Conservation (phyloP, 768 basidiomycete genomes). For the Trametopsis cervina region DNA sequence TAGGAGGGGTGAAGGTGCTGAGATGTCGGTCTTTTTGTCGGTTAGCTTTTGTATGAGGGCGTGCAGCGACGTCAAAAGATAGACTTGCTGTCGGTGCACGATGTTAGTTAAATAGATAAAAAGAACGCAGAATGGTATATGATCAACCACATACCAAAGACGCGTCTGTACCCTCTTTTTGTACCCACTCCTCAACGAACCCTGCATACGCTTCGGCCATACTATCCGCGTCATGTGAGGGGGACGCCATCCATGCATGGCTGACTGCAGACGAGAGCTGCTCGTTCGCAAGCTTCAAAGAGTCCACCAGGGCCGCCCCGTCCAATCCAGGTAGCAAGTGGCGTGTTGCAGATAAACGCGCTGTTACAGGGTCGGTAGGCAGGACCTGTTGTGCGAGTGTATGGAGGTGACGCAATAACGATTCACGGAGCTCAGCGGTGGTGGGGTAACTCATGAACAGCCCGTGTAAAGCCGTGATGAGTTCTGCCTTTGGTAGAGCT, state of each 20-base stretch:
- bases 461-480: constrained; percentile 35
- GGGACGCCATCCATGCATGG: neutral
- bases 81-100: constrained; percentile 17
- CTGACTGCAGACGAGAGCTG: constrained; percentile 35
- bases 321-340: constrained; percentile 26
- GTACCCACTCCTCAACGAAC: constrained; percentile 44
- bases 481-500: constrained; percentile 35
- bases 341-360: constrained; percentile 34
- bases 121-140: neutral
- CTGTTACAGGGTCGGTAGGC: constrained; percentile 31
- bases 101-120: neutral
- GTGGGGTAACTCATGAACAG: constrained; percentile 39
- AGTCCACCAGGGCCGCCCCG: constrained; percentile 49
- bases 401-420: constrained; percentile 39
- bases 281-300: constrained; percentile 40
- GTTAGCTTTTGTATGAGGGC: constrained; percentile 16
- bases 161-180: constrained; percentile 21
- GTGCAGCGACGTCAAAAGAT: constrained; percentile 23
- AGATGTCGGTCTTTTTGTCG: constrained; percentile 6
- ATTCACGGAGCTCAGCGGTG: constrained; percentile 29
- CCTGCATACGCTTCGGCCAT: constrained; percentile 33
- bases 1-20: constrained; percentile 24
- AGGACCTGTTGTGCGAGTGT: constrained; percentile 30
- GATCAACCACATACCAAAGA: constrained; percentile 20
- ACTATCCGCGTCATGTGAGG: constrained; percentile 13